A percentile compares a stretch with the other conserved stretches of the same genome.
phyloP scores from a whole-genome alignment of 176 grass and related monocot species.

The Paspalum vaginatum region DNA sequence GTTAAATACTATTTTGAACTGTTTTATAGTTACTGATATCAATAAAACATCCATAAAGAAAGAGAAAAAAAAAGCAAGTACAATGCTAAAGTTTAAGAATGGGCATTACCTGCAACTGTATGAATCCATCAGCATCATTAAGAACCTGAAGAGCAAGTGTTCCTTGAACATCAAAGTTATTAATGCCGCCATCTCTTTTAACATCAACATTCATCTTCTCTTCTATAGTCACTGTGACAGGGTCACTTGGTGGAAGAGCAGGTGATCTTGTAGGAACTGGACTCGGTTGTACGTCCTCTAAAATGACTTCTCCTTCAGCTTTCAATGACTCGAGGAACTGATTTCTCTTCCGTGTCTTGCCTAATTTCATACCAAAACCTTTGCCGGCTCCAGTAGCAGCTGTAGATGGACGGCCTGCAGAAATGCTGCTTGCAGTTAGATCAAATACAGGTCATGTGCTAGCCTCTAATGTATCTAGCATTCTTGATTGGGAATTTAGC shows the following conservation, averaged over 20 bases:
- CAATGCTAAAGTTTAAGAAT: background rate
- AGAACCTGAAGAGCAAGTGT: slow-evolving; percentile 85
- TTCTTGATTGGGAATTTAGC: background rate
- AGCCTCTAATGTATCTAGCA: slow-evolving; percentile 5
- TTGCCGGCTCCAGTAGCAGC: slow-evolving; percentile 65
- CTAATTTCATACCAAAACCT: slow-evolving; percentile 89
- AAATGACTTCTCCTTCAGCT: slow-evolving; percentile 89
- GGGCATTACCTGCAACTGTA: slow-evolving; percentile 70
- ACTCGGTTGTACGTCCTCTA: slow-evolving; percentile 74
- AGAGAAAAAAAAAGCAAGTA: background rate
- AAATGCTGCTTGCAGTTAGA: slow-evolving; percentile 26
- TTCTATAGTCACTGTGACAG: slow-evolving; percentile 79
- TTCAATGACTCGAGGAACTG: slow-evolving; percentile 89
- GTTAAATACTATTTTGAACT: background rate
- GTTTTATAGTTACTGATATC: too few relatives aligned
- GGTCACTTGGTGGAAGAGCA: slow-evolving; percentile 64
- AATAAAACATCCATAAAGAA: too few relatives aligned
- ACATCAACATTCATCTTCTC: slow-evolving; percentile 73
- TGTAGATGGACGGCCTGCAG: slow-evolving; percentile 55
- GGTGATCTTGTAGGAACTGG: slow-evolving; percentile 42
- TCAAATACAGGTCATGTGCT: background rate
- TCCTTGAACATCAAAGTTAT: slow-evolving; percentile 80
- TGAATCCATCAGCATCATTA: slow-evolving; percentile 80
- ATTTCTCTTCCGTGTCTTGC: slow-evolving; percentile 78
- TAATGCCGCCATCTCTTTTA: slow-evolving; percentile 81